Evolutionary conservation across 2,329 filamentous ascomycete genomes (phyloP).

Genomic region (Chaetothyriales sp.): DNA sequence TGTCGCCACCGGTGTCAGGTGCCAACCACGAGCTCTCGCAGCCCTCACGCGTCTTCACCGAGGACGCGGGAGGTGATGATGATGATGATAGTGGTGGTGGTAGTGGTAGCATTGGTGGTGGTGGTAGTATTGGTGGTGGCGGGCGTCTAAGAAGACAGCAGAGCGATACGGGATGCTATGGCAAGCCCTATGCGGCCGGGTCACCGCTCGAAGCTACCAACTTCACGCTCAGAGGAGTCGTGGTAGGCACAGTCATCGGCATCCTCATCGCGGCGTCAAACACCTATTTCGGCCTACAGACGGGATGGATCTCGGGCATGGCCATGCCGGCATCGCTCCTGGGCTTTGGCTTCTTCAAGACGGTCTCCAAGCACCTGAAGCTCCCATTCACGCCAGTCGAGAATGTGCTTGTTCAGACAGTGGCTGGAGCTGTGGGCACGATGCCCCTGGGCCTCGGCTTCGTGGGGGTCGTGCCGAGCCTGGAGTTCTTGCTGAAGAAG

Average conservation of each 20-base stretch:
- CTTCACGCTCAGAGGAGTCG: conserved; percentile 71
- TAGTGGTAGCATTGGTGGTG: too few relatives aligned
- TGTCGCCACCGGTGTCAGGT: too few relatives aligned
- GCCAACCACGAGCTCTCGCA: too few relatives aligned
- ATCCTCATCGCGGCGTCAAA: conserved; percentile 91
- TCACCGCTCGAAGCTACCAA: conserved; percentile 41
- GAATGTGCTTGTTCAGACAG: conserved; percentile 92
- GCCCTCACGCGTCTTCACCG: neutral
- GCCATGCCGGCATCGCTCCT: conserved; percentile 91
- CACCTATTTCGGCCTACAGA: conserved; percentile 97
- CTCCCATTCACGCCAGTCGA: conserved; percentile 87
- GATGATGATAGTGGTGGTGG: too few relatives aligned
- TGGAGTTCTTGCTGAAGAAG: conserved; percentile 68
- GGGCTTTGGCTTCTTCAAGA: conserved; percentile 86
- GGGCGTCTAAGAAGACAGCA: neutral
- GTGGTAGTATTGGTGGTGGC: neutral
- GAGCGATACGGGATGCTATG: conserved; percentile 8
- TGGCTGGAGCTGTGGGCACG: conserved; percentile 86
- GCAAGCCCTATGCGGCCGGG: conserved; percentile 4
- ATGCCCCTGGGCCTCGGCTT: conserved; percentile 95
- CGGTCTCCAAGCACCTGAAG: conserved; percentile 55
- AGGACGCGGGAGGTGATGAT: neutral
- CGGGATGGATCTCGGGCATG: conserved; percentile 75
- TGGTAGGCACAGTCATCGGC: conserved; percentile 70
- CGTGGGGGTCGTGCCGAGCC: conserved; percentile 82